A percentile compares a stretch with the other conserved stretches of the same genome.
These are phyloP conservation scores for Lablab purpureus DNA, from an alignment of 306 rosid species.

Conservation along the genomic window DNA sequence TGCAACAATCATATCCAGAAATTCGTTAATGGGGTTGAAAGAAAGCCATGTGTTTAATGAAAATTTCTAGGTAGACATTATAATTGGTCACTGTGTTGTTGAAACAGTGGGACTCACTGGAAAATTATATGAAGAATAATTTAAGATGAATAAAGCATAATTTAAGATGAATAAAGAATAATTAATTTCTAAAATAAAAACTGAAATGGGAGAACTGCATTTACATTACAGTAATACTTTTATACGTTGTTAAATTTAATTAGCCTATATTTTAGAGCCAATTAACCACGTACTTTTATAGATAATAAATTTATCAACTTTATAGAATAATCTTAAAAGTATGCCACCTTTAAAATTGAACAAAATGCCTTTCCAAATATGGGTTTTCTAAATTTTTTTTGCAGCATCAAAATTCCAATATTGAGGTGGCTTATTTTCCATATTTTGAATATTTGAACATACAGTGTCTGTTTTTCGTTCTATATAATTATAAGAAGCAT, in stretches of 20 bases:
- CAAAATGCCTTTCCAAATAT: background rate
- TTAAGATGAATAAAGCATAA: too few species aligned
- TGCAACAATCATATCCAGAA: conserved; percentile 33
- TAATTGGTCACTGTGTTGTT: background rate
- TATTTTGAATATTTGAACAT: background rate
- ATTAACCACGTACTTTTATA: background rate
- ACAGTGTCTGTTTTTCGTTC: too few species aligned
- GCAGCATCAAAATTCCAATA: background rate
- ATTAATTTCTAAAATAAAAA: background rate
- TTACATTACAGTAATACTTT: background rate
- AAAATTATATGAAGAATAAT: too few species aligned
- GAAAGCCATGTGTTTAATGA: conserved; percentile 30
- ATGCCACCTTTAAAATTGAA: background rate
- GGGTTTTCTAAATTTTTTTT: background rate
- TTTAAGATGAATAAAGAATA: too few species aligned
- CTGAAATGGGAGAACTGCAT: background rate
- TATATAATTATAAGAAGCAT: too few species aligned
- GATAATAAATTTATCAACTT: background rate
- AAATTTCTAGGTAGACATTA: conserved; percentile 16
- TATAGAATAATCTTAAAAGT: background rate
- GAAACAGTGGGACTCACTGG: background rate
- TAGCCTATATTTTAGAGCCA: background rate
- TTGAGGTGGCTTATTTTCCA: background rate
- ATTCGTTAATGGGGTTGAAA: conserved; percentile 29
- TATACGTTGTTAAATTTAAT: background rate